Conservation (phyloP, 768 basidiomycete species). For the Lentinus tigrinus region DNA sequence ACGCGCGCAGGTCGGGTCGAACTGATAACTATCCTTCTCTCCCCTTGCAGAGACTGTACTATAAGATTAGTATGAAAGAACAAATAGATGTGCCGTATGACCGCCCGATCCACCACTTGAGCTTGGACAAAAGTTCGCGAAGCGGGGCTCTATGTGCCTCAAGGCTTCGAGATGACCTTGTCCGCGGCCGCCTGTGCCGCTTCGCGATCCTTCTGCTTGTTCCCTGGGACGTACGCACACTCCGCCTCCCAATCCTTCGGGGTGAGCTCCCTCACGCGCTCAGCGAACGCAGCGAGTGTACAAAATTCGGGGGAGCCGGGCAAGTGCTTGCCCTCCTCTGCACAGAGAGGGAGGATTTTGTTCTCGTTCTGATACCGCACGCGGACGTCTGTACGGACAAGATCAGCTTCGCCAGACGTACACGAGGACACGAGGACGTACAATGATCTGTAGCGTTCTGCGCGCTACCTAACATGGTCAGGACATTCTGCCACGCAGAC, state of each 20-base stretch:
- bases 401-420: neutral
- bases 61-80: too few relatives aligned
- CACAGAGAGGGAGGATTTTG: constrained; percentile 62
- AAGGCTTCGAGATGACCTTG: constrained; percentile 10
- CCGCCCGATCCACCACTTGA: too few relatives aligned
- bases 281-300: constrained; percentile 60
- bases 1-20: too few relatives aligned
- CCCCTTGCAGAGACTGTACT: too few relatives aligned
- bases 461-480: constrained; percentile 37
- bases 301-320: constrained; percentile 74
- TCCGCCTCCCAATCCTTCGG: constrained; percentile 66
- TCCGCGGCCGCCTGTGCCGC: constrained; percentile 11
- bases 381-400: constrained; percentile 41
- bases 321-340: constrained; percentile 64
- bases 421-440: constrained; percentile 23
- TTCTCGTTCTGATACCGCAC: constrained; percentile 75
- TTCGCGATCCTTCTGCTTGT: constrained; percentile 15
- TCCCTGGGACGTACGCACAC: constrained; percentile 35
- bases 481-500: constrained; percentile 36
- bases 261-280: constrained; percentile 61
- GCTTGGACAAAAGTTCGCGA: too few relatives aligned
- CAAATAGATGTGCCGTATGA: too few relatives aligned
- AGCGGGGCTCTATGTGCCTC: too few relatives aligned
- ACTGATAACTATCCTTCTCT: too few relatives aligned
- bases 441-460: constrained; percentile 41